Base-by-base conservation (phyloP, 2,329 filamentous ascomycete species). In the Botrytis squamosa region DNA sequence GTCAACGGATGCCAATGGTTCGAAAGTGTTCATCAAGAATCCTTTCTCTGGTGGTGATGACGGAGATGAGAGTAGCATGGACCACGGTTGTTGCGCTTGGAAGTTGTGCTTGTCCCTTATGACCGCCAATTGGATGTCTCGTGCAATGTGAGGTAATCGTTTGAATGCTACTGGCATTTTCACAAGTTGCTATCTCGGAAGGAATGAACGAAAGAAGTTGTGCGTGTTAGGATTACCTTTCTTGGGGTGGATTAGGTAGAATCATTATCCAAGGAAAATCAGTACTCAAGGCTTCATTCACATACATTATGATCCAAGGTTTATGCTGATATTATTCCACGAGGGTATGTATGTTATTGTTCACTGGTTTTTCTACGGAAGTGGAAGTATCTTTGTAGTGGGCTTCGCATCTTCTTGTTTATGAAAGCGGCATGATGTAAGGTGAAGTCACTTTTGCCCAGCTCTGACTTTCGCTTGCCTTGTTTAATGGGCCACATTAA, bases 91-190 rank as follows among this genome's bases (percentile, higher is more conserved):
- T 69, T 69, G 66, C 29, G 36, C 66, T 42, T 69, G 66, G 66
- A 69, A 69, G 38, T n/a, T 59, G 10, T 69, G 66, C 12, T 42
- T 69, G n/a, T 33, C 66, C 0, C 14, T 69, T 25, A 14, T 57
- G 36, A 57, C 66, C 29, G 66, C 66, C 10, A 69, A 57, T 25
- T 69, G 66, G 66, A 57, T 69, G 66, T 57, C 49, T 57, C 66
- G 66, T 57, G 49, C 66, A 4, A 69, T 69, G 66, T 69, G 66
- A 69, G n/a, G 18, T 6, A 33, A 33, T 25, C 1, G 2, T 33
- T 44, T 33, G 38, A 18, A 33, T 42, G 6, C 29, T 33, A 29
- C n/a, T 5, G 10, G 52, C n/a, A 8, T 42, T 22, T 57, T 55
- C 0, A 57, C 18, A 2, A 42, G 49, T 12, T 57, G 6, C 10